A percentile compares a stretch with the other conserved stretches of the same genome.
Conservation (phyloP, 306 rosid species). For the Trichosanthes truncata region DNA sequence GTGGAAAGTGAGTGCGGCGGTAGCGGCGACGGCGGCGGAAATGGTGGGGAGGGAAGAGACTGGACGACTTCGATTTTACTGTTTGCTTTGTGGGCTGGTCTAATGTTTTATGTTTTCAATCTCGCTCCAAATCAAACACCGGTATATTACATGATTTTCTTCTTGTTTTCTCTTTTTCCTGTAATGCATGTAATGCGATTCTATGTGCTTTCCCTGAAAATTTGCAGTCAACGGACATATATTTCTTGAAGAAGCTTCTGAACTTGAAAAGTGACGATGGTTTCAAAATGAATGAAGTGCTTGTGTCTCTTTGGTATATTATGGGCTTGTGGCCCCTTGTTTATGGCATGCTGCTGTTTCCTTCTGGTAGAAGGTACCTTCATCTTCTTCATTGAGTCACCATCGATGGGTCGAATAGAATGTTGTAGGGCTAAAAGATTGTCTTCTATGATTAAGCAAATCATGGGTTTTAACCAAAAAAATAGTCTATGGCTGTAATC, state of each 20-base stretch:
- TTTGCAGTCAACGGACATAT: conserved; percentile 56
- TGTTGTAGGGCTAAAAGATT: background rate
- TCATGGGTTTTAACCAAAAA: background rate
- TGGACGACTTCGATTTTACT: conserved; percentile 84
- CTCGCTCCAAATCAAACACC: conserved; percentile 89
- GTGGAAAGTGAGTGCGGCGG: conserved; percentile 13
- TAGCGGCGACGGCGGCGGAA: conserved; percentile 17
- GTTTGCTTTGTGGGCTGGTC: conserved; percentile 59
- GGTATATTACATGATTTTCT: conserved; percentile 25
- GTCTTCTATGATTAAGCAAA: background rate
- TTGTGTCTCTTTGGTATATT: conserved; percentile 74
- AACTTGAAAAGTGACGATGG: conserved; percentile 76
- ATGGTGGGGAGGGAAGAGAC: conserved; percentile 40
- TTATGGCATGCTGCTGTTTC: conserved; percentile 71
- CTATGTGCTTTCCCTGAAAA: background rate
- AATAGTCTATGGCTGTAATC: background rate
- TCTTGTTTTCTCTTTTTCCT: background rate
- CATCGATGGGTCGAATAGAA: background rate
- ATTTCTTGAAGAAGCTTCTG: conserved; percentile 73
- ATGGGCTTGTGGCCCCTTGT: conserved; percentile 95
- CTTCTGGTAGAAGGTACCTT: conserved; percentile 80
- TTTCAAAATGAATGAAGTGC: conserved; percentile 71
- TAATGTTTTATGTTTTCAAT: conserved; percentile 56
- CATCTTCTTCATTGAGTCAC: background rate
- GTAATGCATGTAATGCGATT: background rate